These are phyloP conservation scores for Saturnispora diversa DNA, from an alignment of 805 yeast species.

Conservation along the genomic window DNA sequence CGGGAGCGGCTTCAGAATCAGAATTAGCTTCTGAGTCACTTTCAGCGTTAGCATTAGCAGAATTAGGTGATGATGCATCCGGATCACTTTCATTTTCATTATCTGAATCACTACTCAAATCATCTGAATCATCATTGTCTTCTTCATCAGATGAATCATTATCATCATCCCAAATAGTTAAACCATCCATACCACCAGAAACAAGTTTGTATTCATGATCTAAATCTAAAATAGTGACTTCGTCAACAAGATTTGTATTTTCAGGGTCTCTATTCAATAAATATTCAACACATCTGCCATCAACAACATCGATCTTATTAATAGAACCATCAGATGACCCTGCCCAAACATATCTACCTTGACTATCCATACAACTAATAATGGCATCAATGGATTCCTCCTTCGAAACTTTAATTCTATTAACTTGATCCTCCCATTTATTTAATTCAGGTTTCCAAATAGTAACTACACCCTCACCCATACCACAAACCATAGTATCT, in stretches of 20 bases:
- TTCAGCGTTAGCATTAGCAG: too few species aligned
- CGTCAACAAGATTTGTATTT: conserved; percentile 64
- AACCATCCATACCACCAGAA: conserved; percentile 74
- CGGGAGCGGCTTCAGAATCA: not conserved
- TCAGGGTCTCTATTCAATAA: conserved; percentile 62
- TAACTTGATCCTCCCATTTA: conserved; percentile 66
- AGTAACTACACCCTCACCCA: conserved; percentile 86
- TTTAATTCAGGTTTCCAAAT: conserved; percentile 74
- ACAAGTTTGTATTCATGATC: conserved; percentile 75
- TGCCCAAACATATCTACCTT: conserved; percentile 56
- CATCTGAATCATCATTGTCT: conserved; percentile 26
- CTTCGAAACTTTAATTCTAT: conserved; percentile 60
- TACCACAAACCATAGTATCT: conserved; percentile 53
- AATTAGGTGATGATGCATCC: too few species aligned
- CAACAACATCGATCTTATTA: conserved; percentile 55
- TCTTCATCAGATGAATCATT: conserved; percentile 19
- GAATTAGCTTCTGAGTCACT: conserved; percentile 3
- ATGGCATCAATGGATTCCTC: conserved; percentile 64
- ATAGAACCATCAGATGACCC: conserved; percentile 74
- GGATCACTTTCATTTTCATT: conserved; percentile 11
- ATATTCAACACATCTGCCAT: conserved; percentile 55
- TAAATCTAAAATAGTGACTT: conserved; percentile 65
- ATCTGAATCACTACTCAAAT: conserved; percentile 12
- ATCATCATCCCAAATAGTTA: conserved; percentile 63
- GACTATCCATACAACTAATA: conserved; percentile 47